Base-by-base conservation (phyloP, 768 basidiomycete species). In the Russula sp. region DNA sequence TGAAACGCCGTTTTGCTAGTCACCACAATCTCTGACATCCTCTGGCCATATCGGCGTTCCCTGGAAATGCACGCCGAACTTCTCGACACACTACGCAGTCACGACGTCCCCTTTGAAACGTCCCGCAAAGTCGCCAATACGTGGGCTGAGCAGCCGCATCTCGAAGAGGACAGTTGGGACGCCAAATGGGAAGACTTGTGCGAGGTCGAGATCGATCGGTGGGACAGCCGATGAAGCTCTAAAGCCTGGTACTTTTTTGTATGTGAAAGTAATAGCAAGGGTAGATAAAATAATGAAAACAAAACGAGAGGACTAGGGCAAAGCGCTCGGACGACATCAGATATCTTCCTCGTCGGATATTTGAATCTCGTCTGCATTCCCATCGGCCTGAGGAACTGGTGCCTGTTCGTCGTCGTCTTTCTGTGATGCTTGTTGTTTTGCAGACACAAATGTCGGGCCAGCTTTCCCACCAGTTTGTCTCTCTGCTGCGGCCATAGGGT, bases 401-500 rank as follows among this genome's bases (percentile, higher is more conserved):
- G 52, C 26, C 38, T 32, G 36, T 38, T 64, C 63, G 20, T 64
- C 63, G 18, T 74, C 72, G 49, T 72, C 80, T 62, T 80, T 82
- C 30, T 67, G 50, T 28, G 76, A 70, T n/a, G 74, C 54, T 20
- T 80, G 81, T 44, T 72, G 67, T 69, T 80, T 88, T 26, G 91
- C 88, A 67, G 90, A 84, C 61, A 94, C 91, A 71, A 95, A 96
- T 42, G 85, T 81, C 3, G 86, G 84, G 1, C 85, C 87, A 36
- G 66, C 69, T 67, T 80, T 85, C 1, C 74, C 80, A 14, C 76
- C 79, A 24, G 83, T 83, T 68, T 89, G 84, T 68, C 81, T 83
- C 70, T 92, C 91, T 24, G 86, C 88, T 38, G 87, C 86, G 5
- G 92, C 90, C 95, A 98, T 97, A 0, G 95, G 84, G 73, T 97